Conservation (phyloP, 768 basidiomycete species). For the Thelephora ganbajun region DNA sequence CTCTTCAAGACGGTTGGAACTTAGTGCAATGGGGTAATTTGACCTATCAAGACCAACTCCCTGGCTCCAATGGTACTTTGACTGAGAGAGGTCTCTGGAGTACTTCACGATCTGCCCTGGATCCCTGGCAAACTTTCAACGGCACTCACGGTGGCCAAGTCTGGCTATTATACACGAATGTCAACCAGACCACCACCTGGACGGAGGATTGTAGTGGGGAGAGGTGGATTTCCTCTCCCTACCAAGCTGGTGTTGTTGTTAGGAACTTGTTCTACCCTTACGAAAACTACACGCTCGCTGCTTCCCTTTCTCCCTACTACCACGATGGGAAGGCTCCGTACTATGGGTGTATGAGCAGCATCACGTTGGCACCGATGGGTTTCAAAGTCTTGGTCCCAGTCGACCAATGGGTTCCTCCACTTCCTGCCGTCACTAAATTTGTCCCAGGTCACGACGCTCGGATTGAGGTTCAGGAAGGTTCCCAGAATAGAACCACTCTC, state of each 20-base stretch:
- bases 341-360: constrained; percentile 54
- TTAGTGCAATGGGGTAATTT: constrained; percentile 78
- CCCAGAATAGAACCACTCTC: constrained; percentile 40
- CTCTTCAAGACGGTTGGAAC: constrained; percentile 78
- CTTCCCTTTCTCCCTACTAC: constrained; percentile 53
- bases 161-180: constrained; percentile 80
- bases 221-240: constrained; percentile 75
- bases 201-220: constrained; percentile 38
- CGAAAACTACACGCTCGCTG: constrained; percentile 57
- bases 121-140: constrained; percentile 41
- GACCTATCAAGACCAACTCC: constrained; percentile 66
- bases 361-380: constrained; percentile 62
- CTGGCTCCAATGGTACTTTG: constrained; percentile 68
- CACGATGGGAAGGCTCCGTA: constrained; percentile 45
- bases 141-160: constrained; percentile 53
- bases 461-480: constrained; percentile 30
- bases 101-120: constrained; percentile 51
- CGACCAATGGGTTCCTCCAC: constrained; percentile 52
- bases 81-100: constrained; percentile 90
- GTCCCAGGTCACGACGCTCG: constrained; percentile 80
- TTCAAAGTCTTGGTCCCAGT: constrained; percentile 73
- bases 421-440: constrained; percentile 68
- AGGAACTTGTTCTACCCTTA: constrained; percentile 75
- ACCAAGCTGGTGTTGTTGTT: constrained; percentile 39
- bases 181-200: constrained; percentile 61